Evolutionary conservation across 345 rosid species (phyloP).

Genomic region (sweet orange (Citrus sinensis)): DNA sequence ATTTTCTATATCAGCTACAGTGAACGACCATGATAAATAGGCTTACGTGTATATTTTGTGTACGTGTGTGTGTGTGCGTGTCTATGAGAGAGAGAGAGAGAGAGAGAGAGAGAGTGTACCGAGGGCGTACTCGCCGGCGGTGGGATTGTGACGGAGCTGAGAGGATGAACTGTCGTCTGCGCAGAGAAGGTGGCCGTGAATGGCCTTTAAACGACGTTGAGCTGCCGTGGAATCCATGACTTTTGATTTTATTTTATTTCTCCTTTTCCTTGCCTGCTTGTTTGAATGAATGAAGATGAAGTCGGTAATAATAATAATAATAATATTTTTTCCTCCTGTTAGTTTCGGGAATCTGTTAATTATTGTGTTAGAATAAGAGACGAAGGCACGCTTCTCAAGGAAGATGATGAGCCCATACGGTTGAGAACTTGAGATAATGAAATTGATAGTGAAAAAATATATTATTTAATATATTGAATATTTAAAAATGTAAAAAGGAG

Average conservation of each 20-base stretch:
- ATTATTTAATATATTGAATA: no score
- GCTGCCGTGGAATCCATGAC: slow-evolving; percentile 51
- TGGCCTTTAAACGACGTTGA: slow-evolving; percentile 69
- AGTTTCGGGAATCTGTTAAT: not conserved
- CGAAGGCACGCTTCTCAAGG: slow-evolving; percentile 1
- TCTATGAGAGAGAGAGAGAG: no score
- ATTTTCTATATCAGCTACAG: not conserved
- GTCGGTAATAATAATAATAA: not conserved
- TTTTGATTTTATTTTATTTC: not conserved
- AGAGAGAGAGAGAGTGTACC: slow-evolving; percentile 33
- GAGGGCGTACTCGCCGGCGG: slow-evolving; percentile 69
- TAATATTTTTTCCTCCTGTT: not conserved
- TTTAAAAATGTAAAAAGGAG: no score
- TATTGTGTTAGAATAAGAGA: not conserved
- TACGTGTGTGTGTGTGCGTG: not conserved
- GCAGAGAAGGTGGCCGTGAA: slow-evolving; percentile 57
- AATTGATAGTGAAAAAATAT: not conserved
- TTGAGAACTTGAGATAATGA: not conserved
- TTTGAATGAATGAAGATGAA: not conserved
- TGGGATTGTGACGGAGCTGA: slow-evolving; percentile 44
- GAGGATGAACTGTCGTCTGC: slow-evolving; percentile 28
- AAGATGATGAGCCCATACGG: not conserved
- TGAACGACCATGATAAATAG: no score
- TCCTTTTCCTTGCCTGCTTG: not conserved
- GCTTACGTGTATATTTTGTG: no score